A percentile compares a stretch with the other conserved stretches of the same genome.
Evolutionary conservation across 768 basidiomycete species (phyloP).

Genomic region (Cystofilobasidium capitatum): DNA sequence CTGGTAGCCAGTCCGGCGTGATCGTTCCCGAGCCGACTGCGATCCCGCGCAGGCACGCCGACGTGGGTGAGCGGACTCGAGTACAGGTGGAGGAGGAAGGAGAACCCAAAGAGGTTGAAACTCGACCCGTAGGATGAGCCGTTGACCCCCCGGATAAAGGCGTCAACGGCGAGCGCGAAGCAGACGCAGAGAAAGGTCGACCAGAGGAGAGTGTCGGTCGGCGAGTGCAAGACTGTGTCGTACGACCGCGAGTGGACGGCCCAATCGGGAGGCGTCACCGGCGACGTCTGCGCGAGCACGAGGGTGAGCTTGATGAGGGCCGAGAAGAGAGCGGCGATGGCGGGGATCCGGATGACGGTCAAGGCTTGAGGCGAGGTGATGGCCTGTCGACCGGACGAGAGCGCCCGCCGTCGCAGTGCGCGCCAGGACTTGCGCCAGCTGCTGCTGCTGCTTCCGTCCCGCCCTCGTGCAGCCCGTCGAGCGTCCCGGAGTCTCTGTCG

Average conservation of each 20-base stretch:
- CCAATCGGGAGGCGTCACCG: not conserved
- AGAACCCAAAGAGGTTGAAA: slow-evolving; percentile 24
- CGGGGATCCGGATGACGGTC: not conserved
- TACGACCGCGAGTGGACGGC: not conserved
- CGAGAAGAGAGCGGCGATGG: not conserved
- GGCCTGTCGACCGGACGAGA: not conserved
- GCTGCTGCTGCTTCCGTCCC: not conserved
- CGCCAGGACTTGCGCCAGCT: not conserved
- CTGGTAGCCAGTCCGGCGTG: not conserved
- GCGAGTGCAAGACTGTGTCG: not conserved
- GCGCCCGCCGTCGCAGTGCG: not conserved
- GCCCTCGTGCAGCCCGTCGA: not conserved
- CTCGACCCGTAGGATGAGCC: not conserved
- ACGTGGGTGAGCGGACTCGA: slow-evolving; percentile 21
- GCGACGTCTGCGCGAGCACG: not conserved
- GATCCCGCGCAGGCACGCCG: not conserved
- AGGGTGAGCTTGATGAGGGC: slow-evolving; percentile 2
- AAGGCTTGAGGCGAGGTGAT: not conserved
- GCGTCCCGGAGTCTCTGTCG: not conserved
- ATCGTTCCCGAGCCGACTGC: not conserved
- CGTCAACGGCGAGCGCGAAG: not conserved
- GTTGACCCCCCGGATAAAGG: not conserved
- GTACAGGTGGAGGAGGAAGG: slow-evolving; percentile 24
- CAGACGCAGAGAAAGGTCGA: slow-evolving; percentile 15
- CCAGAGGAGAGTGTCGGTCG: slow-evolving; percentile 12